A percentile compares a stretch with the other conserved stretches of the same genome.
Evolutionary conservation across 75 land plant species (phyloP).

Genomic region (Sequoia sempervirens): DNA sequence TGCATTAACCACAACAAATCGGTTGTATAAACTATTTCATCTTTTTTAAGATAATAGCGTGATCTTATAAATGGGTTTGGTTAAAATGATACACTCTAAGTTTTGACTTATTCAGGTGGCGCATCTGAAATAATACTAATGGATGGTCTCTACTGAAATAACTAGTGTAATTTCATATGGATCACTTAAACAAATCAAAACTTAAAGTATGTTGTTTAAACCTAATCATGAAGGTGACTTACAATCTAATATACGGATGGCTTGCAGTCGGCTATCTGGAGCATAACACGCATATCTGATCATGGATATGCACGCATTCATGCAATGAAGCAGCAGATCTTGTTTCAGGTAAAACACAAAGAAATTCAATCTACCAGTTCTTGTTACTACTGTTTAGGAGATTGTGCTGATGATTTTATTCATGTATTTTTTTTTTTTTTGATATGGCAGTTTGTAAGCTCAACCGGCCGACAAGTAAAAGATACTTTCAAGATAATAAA

Average conservation of each 20-base stretch:
- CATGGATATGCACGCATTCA: slow-evolving; percentile 54
- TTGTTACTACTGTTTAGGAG: neutral
- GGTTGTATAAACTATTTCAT: too few species aligned
- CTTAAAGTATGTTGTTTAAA: too few species aligned
- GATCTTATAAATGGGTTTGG: neutral
- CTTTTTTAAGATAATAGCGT: neutral
- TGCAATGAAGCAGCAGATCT: slow-evolving; percentile 28
- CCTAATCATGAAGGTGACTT: neutral
- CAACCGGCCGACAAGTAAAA: slow-evolving; percentile 20
- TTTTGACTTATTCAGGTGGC: too few species aligned
- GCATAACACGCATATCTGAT: slow-evolving; percentile 46
- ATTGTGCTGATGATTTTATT: neutral
- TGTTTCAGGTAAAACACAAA: slow-evolving; percentile 32
- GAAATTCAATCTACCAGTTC: neutral
- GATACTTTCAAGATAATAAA: slow-evolving; percentile 25
- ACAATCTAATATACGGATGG: neutral
- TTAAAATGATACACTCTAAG: too few species aligned
- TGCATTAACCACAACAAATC: neutral
- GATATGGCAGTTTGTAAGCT: slow-evolving; percentile 25
- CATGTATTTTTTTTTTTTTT: neutral
- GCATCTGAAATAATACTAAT: too few species aligned
- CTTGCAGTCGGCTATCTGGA: slow-evolving; percentile 49
- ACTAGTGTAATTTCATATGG: too few species aligned
- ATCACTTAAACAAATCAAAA: too few species aligned
- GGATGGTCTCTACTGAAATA: too few species aligned